These are phyloP conservation scores for Solanum appendiculatum DNA, from an alignment of 257 asterid species.

Conservation along the genomic window DNA sequence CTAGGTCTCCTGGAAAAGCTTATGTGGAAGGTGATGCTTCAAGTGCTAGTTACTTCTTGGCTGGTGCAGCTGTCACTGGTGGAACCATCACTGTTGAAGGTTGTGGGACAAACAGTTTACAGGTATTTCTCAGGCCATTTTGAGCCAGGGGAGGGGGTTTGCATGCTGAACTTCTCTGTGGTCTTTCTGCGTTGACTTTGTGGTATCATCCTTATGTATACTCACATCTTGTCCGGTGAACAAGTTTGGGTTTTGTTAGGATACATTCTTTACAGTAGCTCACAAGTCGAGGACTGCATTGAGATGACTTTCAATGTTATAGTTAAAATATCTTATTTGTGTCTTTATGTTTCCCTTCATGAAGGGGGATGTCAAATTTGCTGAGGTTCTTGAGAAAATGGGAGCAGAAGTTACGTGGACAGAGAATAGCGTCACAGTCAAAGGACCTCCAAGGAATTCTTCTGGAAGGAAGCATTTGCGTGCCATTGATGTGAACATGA, in stretches of 20 bases:
- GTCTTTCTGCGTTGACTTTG: not conserved
- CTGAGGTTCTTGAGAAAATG: slow-evolving; percentile 93
- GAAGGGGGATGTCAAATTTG: slow-evolving; percentile 86
- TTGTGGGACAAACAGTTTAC: slow-evolving; percentile 93
- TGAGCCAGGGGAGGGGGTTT: not conserved
- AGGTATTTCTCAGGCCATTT: slow-evolving; percentile 32
- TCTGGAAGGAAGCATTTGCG: slow-evolving; percentile 73
- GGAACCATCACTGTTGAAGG: slow-evolving; percentile 93
- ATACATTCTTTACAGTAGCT: not conserved
- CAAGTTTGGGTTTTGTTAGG: not conserved
- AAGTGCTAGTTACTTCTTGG: slow-evolving; percentile 99
- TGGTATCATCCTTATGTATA: not conserved
- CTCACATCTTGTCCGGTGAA: not conserved
- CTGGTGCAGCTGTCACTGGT: slow-evolving; percentile 58
- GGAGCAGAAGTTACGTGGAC: slow-evolving; percentile 93
- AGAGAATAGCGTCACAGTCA: slow-evolving; percentile 88
- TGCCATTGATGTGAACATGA: slow-evolving; percentile 85
- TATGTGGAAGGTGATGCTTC: slow-evolving; percentile 99
- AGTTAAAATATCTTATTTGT: not conserved
- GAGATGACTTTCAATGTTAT: not conserved
- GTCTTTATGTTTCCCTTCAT: not conserved
- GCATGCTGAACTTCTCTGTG: not conserved
- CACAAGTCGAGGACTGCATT: not conserved
- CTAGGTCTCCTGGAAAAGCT: slow-evolving; percentile 91
- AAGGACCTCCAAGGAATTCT: slow-evolving; percentile 57